Base-by-base conservation (phyloP, 805 yeast genomes). In the Torulaspora franciscae region DNA sequence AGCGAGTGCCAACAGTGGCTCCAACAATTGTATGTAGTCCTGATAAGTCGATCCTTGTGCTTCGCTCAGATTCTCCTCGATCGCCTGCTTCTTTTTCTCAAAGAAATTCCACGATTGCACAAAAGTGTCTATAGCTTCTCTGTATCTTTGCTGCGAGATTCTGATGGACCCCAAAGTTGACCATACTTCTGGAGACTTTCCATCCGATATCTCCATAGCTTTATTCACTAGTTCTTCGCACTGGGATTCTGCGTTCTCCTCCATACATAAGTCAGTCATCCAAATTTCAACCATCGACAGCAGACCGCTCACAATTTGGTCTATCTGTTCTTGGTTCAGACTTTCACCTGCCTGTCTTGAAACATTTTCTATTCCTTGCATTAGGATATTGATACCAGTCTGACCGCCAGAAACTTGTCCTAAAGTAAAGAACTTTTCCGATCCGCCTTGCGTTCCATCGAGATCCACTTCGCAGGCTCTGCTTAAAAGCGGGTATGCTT, bases 231-330 rank as follows among this genome's bases (percentile, higher is more conserved):
- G 71, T 44, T 72, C 72, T 55, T 89, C 85, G 67, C 98, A 93
- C 62, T 79, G 75, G 7, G 63, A 17, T 66, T 93, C 98, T 2
- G 98, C 98, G 53, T 83, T 81, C 2, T 80, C 80, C 57, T 87
- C 95, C 96, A 90, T 88, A 70, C 98, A 90, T 51, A 90, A 70
- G 69, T 91, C 97, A 1, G 98, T 91, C 97, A 89, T 87, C 96
- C 96, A 90, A 46, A 87, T 84, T 66, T 91, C 99, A 58, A 93
- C 85, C 69, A 83, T 76, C 6, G 96, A 82, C 54, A 91, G 81
- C 23, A 87, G 69, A 0, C 91, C 96, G 59, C 81, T 85, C 51
- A 83, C 79, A 38, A 87, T 61, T 60, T 84, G 85, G 50, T 76
- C 76, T 14, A 75, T 62, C 33, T 76, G 66, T 47, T 72, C 72